Base-by-base conservation (phyloP, 2,329 filamentous ascomycete species). In the Pestalotiopsis sp. region DNA sequence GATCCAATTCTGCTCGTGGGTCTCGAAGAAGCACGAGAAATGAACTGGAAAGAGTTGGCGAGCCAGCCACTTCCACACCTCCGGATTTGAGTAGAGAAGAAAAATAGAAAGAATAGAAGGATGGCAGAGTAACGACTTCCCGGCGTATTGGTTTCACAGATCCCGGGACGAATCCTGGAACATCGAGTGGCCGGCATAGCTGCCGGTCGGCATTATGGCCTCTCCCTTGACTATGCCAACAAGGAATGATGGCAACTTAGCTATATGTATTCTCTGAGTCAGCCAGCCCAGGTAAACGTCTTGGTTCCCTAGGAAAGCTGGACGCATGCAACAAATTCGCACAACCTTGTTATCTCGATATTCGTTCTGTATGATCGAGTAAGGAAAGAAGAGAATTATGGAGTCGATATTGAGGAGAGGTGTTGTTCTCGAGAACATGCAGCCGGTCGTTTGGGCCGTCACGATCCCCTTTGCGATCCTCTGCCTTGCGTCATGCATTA, bases 381-480 rank as follows among this genome's bases (percentile, higher is more conserved):
- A 17, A 52, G 2, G 45, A 52, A n/a, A 52, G 4, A n/a, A 9
- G 3, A n/a, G 4, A 17, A 4, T 3, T 4, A 52, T 52, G 45
- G 45, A 52, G n/a, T 14, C 45, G 17, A 52, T 52, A 2, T 6
- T 20, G 45, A 25, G 23, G 20, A 38, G 61, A 31, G 27, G 4
- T 6, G 61, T 52, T 23, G 12, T 64, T 52, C 40, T 64, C 14
- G 40, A 64, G 23, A 49, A 45, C 20, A 64, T 64, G 61, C 61
- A 64, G 17, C 38, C 38, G 6, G 12, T 52, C 13, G 38, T 64
- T 3, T 64, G 61, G 61, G 31, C 31, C 38, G 40, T 64, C 5
- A 64, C 61, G 23, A 31, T 64, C 13, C 61, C 61, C 4, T 52
- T 64, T 27, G 61, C 61, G 4, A 25, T 27, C 14, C 3, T 64